phyloP scores from a whole-genome alignment of 2,329 filamentous ascomycete species.

The Fusarium sp. region DNA sequence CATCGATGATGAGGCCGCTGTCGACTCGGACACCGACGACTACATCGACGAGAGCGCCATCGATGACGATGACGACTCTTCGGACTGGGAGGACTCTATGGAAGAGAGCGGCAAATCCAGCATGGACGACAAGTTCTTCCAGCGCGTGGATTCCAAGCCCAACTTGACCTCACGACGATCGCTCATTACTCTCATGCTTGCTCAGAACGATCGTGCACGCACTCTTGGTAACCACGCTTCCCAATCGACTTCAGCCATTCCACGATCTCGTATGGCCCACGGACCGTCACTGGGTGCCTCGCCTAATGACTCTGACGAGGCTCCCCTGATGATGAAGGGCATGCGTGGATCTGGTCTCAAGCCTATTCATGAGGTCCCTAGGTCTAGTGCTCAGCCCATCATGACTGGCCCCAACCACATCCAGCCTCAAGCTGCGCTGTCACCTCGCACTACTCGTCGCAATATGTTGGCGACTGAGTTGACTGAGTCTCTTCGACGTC shows the following conservation, averaged over 20 bases:
- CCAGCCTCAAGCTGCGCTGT: conserved; percentile 78
- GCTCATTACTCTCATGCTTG: conserved; percentile 88
- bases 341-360: conserved; percentile 59
- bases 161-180: conserved; percentile 88
- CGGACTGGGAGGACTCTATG: conserved; percentile 72
- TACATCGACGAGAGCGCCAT: conserved; percentile 87
- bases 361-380: conserved; percentile 69
- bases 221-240: conserved; percentile 75
- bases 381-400: conserved; percentile 79
- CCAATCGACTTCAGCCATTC: conserved; percentile 74
- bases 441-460: conserved; percentile 87
- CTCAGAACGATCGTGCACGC: conserved; percentile 75
- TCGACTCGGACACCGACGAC: conserved; percentile 71
- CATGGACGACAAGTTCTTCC: conserved; percentile 84
- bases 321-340: conserved; percentile 72
- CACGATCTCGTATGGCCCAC: conserved; percentile 65
- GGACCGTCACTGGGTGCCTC: conserved; percentile 57
- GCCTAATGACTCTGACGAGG: conserved; percentile 69
- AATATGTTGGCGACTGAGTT: conserved; percentile 97
- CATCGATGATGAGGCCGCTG: conserved; percentile 64
- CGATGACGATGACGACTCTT: conserved; percentile 72
- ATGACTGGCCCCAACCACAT: conserved; percentile 73
- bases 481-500: conserved; percentile 89
- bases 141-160: conserved; percentile 87
- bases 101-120: conserved; percentile 86